Evolutionary conservation across 2,329 filamentous ascomycete species (phyloP).

Genomic region (Juglanconis sp.): DNA sequence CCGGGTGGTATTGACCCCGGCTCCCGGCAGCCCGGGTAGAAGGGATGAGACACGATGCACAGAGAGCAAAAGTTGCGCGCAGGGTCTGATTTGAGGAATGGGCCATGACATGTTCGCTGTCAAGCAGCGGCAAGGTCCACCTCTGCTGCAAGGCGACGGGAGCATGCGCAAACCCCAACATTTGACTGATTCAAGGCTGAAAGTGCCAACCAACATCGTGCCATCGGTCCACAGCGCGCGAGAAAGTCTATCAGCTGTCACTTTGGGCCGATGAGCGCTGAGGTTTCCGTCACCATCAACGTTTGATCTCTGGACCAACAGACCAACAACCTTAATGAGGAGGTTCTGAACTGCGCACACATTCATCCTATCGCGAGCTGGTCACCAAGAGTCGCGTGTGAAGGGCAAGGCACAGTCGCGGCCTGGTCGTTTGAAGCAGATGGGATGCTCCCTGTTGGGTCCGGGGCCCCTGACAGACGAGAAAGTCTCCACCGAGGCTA

Average conservation of each 20-base stretch:
- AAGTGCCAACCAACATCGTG: background rate
- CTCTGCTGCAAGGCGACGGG: background rate
- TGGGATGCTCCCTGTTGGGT: constrained; percentile 4
- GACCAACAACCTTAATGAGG: no score
- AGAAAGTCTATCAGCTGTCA: background rate
- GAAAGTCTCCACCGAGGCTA: background rate
- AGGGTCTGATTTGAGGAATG: no score
- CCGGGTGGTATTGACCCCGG: background rate
- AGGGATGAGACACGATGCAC: background rate
- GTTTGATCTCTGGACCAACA: no score
- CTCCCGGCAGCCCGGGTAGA: background rate
- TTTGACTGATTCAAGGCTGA: background rate
- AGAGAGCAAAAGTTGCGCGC: background rate
- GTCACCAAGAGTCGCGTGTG: constrained; percentile 6
- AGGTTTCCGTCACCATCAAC: no score
- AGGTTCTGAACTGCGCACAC: no score
- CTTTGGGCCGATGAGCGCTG: no score
- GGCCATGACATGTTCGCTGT: no score
- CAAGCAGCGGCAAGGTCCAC: background rate
- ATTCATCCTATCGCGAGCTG: background rate
- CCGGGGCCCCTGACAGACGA: background rate
- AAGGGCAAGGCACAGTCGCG: background rate
- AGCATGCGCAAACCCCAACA: background rate
- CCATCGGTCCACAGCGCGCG: background rate
- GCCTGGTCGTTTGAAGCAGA: constrained; percentile 7